A percentile compares a stretch with the other conserved stretches of the same genome.
These are phyloP conservation scores for Pseudogymnoascus sp. DNA, from an alignment of 2,329 filamentous ascomycete species.

Conservation along the genomic window DNA sequence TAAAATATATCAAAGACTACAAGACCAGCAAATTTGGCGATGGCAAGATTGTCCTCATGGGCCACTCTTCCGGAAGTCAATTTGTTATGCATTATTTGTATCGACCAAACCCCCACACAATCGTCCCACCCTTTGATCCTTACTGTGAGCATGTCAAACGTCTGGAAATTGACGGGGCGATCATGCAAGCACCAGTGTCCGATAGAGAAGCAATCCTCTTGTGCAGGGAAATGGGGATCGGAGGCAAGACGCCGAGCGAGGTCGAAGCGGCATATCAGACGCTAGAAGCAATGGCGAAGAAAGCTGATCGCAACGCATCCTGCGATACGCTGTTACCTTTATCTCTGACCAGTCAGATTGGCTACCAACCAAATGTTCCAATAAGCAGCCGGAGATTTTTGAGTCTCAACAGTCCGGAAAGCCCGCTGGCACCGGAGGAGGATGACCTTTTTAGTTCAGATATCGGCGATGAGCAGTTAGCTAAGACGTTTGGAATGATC, in stretches of 20 bases:
- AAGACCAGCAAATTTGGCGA: constrained; percentile 30
- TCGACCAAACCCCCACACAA: constrained; percentile 31
- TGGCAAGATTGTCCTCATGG: constrained; percentile 54
- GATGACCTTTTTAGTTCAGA: constrained; percentile 62
- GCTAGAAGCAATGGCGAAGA: constrained; percentile 30
- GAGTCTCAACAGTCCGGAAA: constrained; percentile 40
- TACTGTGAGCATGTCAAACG: constrained; percentile 29
- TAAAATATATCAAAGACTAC: constrained; percentile 27
- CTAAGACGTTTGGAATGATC: constrained; percentile 46
- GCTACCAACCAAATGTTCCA: constrained; percentile 25
- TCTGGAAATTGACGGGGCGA: constrained; percentile 45
- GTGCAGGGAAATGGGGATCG: constrained; percentile 28
- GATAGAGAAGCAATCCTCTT: constrained; percentile 46
- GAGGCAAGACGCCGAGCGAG: constrained; percentile 23
- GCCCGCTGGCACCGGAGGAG: constrained; percentile 41
- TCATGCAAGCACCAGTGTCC: constrained; percentile 55
- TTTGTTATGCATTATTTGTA: constrained; percentile 55
- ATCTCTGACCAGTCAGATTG: constrained; percentile 23
- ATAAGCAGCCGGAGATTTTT: constrained; percentile 25
- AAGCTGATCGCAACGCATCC: constrained; percentile 16
- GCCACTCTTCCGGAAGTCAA: constrained; percentile 59
- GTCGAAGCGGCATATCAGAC: constrained; percentile 30
- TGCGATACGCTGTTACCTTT: constrained; percentile 29
- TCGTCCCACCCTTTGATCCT: constrained; percentile 18
- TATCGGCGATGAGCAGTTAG: constrained; percentile 39